Evolutionary conservation across 2,329 filamentous ascomycete genomes (phyloP), one percentile per base, ranked within the genome.

Genomic region (Pseudonectria foliicola): DNA sequence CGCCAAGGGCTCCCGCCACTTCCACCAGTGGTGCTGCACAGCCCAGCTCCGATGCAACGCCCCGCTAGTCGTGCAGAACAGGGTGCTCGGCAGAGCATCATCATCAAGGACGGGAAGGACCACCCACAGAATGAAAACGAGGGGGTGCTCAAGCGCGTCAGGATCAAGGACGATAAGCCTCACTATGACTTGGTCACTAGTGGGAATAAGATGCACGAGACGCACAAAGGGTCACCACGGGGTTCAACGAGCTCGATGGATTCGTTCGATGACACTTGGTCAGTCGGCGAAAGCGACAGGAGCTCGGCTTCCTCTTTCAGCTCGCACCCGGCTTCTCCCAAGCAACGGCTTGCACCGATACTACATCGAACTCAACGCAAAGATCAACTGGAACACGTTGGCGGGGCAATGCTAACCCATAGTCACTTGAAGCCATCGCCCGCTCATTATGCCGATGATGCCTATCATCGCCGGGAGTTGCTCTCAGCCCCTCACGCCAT

Each of bases 231-330:
- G n/a, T 37, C 33, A 4, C 23, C 31, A 25, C 38, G 24, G 14
- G 38, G 41, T 13, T 49, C 51, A 23, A 21, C 37, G 7, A 47
- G 43, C 18, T 53, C 45, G 12, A 27, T 29, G 18, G 27, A 35
- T 12, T 42, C 40, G 5, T 21, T 21, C 5, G 36, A 25, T 3
- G 34, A 27, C 13, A 24, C 23, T 7, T 39, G 13, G 23, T 37
- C 39, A 4, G 40, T 39, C 5, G 31, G 37, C 4, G 31, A 8
- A 14, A 44, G 39, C 29, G 42, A 43, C 5, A 33, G 25, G 27
- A 38, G 29, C n/a, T 53, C 50, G 2, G 41, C 43, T 6, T 49
- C 50, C 3, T 52, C 52, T 4, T 21, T 42, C 10, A 35, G 38
- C 10, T 46, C 40, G 7, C 33, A 34, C 25, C 41, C 40, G 3